These are phyloP conservation scores for Sonneratia alba DNA, from an alignment of 345 rosid species.

Conservation along the genomic window DNA sequence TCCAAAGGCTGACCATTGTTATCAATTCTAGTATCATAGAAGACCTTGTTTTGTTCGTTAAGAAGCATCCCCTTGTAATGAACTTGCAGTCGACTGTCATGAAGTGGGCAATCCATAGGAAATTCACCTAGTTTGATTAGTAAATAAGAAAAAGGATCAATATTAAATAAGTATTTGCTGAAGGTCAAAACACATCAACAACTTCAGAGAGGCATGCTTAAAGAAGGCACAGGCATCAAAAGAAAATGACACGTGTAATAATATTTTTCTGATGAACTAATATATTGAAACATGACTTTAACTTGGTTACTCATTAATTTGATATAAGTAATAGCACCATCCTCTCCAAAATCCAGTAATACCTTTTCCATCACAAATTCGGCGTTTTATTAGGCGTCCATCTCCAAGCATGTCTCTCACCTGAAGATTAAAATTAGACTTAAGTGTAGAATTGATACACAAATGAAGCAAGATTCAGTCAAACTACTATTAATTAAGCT, in stretches of 20 bases:
- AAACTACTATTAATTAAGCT: not conserved
- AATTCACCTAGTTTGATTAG: constrained; percentile 60
- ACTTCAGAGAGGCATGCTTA: not conserved
- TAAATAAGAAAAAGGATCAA: not conserved
- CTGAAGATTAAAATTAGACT: constrained; percentile 28
- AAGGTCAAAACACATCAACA: not conserved
- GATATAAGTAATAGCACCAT: not conserved
- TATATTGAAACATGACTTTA: not conserved
- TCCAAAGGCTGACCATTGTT: constrained; percentile 78
- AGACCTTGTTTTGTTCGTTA: constrained; percentile 58
- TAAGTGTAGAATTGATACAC: not conserved
- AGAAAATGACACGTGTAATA: not conserved
- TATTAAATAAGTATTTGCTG: not conserved
- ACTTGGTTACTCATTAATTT: not conserved
- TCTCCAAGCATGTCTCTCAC: constrained; percentile 98
- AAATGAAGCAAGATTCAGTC: not conserved
- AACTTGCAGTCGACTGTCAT: constrained; percentile 65
- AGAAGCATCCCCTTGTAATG: constrained; percentile 93
- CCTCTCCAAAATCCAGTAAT: not conserved
- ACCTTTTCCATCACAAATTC: constrained; percentile 89
- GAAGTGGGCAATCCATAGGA: constrained; percentile 99
- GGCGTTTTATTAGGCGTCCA: constrained; percentile 88
- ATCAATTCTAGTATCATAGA: constrained; percentile 67
- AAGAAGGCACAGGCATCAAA: not conserved
- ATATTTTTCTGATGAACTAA: not conserved